A percentile compares a stretch with the other conserved stretches of the same genome.
Conservation (phyloP, 2,329 filamentous ascomycete genomes). For the Sporothrix globosa region DNA sequence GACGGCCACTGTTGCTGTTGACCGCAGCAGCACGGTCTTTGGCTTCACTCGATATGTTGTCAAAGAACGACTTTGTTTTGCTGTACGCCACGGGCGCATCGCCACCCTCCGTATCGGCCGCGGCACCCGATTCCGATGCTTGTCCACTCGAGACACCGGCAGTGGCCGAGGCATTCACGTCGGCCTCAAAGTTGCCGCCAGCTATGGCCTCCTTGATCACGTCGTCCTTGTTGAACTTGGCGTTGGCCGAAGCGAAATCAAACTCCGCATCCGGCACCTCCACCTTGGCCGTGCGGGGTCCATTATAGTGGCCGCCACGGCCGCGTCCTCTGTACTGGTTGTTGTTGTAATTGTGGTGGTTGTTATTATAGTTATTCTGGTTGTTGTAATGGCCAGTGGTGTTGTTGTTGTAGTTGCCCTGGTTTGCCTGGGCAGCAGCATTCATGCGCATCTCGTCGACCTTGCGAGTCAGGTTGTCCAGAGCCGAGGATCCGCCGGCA, state of each 20-base stretch:
- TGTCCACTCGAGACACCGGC: slow-evolving; percentile 42
- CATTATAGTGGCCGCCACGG: slow-evolving; percentile 50
- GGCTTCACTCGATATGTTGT: slow-evolving; percentile 94
- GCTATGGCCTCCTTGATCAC: slow-evolving; percentile 87
- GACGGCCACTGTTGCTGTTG: slow-evolving; percentile 54
- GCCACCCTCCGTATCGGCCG: slow-evolving; percentile 24
- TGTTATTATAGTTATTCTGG: background rate
- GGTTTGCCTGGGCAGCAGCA: slow-evolving; percentile 53
- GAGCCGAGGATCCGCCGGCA: slow-evolving; percentile 49
- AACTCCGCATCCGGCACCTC: slow-evolving; percentile 91
- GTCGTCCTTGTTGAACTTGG: slow-evolving; percentile 86
- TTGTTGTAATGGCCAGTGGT: background rate
- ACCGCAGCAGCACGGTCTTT: slow-evolving; percentile 81
- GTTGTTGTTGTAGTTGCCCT: background rate
- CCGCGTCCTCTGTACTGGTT: slow-evolving; percentile 47
- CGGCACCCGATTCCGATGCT: slow-evolving; percentile 24
- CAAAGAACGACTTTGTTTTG: slow-evolving; percentile 89
- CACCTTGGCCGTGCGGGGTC: slow-evolving; percentile 65
- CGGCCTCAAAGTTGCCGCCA: slow-evolving; percentile 44
- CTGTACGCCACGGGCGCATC: slow-evolving; percentile 69
- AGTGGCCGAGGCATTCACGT: slow-evolving; percentile 38
- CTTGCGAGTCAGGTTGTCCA: slow-evolving; percentile 74
- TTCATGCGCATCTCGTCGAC: slow-evolving; percentile 76
- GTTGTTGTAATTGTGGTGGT: background rate
- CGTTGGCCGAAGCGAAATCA: slow-evolving; percentile 84